phyloP scores from a whole-genome alignment of 345 rosid species.

The Salix viminalis region DNA sequence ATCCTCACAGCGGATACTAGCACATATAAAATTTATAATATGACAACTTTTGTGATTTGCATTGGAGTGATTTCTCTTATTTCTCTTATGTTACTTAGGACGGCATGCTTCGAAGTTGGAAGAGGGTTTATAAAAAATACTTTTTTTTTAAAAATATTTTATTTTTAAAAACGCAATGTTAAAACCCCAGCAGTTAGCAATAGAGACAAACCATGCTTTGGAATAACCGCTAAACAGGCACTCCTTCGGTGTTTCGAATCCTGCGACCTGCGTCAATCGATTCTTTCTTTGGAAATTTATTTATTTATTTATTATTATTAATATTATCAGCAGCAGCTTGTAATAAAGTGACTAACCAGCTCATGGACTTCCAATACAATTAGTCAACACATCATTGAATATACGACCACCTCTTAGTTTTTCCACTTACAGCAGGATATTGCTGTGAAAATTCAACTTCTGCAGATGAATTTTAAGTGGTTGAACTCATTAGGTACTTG shows the following conservation, averaged over 20 bases:
- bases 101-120: too few relatives aligned
- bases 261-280: neutral
- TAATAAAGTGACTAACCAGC: neutral
- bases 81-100: too few relatives aligned
- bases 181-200: neutral
- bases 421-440: neutral
- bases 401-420: neutral
- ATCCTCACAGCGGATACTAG: too few relatives aligned
- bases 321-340: neutral
- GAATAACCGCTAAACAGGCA: neutral
- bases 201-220: slow-evolving; percentile 15
- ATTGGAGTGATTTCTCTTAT: too few relatives aligned
- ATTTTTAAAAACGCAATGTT: too few relatives aligned
- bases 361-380: neutral
- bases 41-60: too few relatives aligned
- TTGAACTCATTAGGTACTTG: neutral
- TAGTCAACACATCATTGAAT: too few relatives aligned
- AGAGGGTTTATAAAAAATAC: too few relatives aligned
- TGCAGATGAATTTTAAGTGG: neutral
- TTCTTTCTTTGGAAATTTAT: too few relatives aligned
- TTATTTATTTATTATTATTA: too few relatives aligned
- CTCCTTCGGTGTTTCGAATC: neutral
- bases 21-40: too few relatives aligned
- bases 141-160: too few relatives aligned
- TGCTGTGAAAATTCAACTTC: neutral